Conservation (phyloP, 306 rosid species). For the Gastrolobium bilobum region DNA sequence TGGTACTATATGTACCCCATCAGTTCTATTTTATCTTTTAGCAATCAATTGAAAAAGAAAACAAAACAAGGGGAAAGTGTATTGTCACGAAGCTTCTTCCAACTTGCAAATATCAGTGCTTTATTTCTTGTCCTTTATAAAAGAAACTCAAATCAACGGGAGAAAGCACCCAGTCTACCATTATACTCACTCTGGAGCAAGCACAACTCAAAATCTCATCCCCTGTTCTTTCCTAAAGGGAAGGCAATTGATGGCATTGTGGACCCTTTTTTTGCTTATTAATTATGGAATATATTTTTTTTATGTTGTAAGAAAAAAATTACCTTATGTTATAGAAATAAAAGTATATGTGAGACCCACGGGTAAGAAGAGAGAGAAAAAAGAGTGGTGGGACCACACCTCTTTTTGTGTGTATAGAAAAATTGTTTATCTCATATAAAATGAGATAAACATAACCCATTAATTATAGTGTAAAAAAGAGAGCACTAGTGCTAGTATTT, state of each 20-base stretch:
- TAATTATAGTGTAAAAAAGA: neutral
- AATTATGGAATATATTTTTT: conserved; percentile 25
- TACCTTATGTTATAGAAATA: no score
- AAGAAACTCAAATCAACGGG: neutral
- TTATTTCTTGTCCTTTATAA: conserved; percentile 16
- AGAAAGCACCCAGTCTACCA: conserved; percentile 10
- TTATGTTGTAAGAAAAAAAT: no score
- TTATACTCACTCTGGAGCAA: neutral
- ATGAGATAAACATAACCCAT: no score
- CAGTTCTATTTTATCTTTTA: conserved; percentile 34
- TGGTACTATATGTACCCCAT: conserved; percentile 28
- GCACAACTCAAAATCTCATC: conserved; percentile 15
- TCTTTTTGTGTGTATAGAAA: no score
- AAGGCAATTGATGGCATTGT: conserved; percentile 31
- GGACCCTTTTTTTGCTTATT: conserved; percentile 35
- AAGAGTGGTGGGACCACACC: no score
- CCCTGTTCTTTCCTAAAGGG: conserved; percentile 16
- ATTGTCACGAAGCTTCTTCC: conserved; percentile 32
- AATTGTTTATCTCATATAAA: no score
- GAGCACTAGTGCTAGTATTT: neutral
- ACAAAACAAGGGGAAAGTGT: conserved; percentile 46
- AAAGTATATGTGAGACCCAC: no score
- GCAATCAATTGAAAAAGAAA: conserved; percentile 46
- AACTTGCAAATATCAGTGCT: neutral
- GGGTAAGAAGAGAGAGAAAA: no score